phyloP scores from a whole-genome alignment of 2,329 filamentous ascomycete species.

The Cyclaneusma minus region DNA sequence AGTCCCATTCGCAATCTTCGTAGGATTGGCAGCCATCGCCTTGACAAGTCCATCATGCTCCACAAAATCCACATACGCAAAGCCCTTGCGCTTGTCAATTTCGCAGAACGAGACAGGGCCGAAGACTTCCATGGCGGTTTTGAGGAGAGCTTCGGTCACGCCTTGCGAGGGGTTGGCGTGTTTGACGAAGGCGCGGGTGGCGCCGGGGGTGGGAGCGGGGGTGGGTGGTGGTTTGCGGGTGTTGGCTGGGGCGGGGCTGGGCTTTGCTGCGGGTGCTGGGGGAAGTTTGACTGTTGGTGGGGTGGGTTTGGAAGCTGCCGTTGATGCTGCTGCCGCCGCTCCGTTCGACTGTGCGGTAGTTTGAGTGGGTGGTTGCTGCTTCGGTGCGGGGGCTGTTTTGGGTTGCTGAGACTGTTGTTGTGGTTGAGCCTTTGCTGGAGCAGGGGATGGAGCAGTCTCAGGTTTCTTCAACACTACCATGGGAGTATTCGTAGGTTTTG shows the following conservation, averaged over 20 bases:
- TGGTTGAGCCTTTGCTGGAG: conserved; percentile 17
- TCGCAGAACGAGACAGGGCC: conserved; percentile 68
- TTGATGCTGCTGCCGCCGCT: too few relatives aligned
- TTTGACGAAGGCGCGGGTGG: conserved; percentile 60
- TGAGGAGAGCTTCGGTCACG: conserved; percentile 68
- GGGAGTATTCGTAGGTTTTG: conserved; percentile 16
- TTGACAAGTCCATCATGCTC: conserved; percentile 57
- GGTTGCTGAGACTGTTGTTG: conserved; percentile 14
- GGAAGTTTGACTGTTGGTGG: conserved; percentile 11
- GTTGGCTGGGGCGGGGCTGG: conserved; percentile 7
- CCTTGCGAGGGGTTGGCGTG: conserved; percentile 82
- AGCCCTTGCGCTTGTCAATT: conserved; percentile 88
- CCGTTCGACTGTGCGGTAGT: conserved; percentile 4
- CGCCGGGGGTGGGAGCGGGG: conserved; percentile 24
- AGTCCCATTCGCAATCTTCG: conserved; percentile 68
- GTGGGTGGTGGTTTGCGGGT: conserved; percentile 15
- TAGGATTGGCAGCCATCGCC: conserved; percentile 67
- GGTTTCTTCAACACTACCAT: conserved; percentile 24
- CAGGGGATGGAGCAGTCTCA: conserved; percentile 13
- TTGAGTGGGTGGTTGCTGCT: conserved; percentile 10
- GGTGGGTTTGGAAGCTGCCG: too few relatives aligned
- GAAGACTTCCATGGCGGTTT: conserved; percentile 57
- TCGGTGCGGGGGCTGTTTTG: conserved; percentile 12
- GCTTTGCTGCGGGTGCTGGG: conserved; percentile 11
- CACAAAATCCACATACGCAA: conserved; percentile 82